Base-by-base conservation (phyloP, 176 grass and related monocot species). In the Ensete glaucum region DNA sequence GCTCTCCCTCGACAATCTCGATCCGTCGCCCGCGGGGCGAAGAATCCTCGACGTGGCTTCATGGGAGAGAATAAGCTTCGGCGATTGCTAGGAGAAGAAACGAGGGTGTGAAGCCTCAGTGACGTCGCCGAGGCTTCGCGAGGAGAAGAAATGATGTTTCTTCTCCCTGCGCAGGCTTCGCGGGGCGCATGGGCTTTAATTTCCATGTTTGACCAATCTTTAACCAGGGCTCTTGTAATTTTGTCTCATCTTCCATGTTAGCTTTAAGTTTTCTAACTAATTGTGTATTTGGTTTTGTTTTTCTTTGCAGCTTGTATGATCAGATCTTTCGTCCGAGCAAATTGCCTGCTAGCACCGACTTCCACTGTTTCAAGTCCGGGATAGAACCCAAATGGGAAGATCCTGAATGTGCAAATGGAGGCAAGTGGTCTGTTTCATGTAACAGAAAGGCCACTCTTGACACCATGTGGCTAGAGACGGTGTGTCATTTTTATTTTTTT, bases 331-430 rank as follows among this genome's bases (percentile, higher is more conserved):
- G 79, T 22, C 96, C 96, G 62, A 99, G 88, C 73, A 99, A 99
- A 71, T 80, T 99, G 83, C 14, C 17, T 24, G 90, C 71, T 34
- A 99, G 82, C 86, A 86, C 88, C 65, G 96, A 99, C 74, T 99
- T 99, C 62, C 96, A 99, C 82, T 81, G 92, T 67, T 99, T 99
- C 70, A 99, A 99, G 84, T 77, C 88, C 34, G 91, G 91, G 54
- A 86, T 99, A 12, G 96, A 99, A 67, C 96, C 96, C 55, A 99
- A 99, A 77, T 99, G 96, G 96, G 96, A 99, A 86, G 96, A 99
- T 78, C 91, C 96, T 59, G 96, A 99, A 83, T 99, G 96, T 50
- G 88, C 96, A 65, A 95, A 99, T 85, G 96, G 96, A 8, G 96
- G 96, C 21, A 99, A 99, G 68, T 99, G 96, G 96, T 89, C 91